Evolutionary conservation across 176 grass and related monocot genomes (phyloP), one percentile per base, ranked within the genome.

Genomic region (Stipa capillata): DNA sequence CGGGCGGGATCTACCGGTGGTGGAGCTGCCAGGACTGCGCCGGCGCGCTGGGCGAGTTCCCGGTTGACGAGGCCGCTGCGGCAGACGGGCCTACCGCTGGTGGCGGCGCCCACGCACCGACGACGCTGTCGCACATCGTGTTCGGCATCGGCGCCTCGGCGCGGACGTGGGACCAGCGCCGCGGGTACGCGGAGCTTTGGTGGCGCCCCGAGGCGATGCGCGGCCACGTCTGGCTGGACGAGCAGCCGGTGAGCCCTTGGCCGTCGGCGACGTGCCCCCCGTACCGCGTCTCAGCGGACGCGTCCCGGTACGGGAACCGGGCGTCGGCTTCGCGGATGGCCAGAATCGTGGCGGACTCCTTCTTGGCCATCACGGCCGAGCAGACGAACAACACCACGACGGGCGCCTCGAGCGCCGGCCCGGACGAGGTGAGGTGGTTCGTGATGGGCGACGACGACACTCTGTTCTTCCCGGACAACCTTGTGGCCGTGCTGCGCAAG

Each of bases 401-500:
- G n/a, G n/a, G n/a, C n/a, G n/a, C n/a, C n/a, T n/a, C n/a, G n/a
- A n/a, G n/a, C 12, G 0, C 37, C 40, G 33, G 48, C 37, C 40
- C 36, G 17, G 16, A 42, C 48, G 56, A 24, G 10, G 76, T 53
- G 68, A 78, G 95, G 76, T 97, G 95, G 95, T 94, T 94, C 75
- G 92, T 94, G 69, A 94, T 94, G 92, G 95, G 95, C 20, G 95
- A 97, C 83, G 95, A 98, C 83, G 95, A 98, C 91, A 98, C 95
- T 4, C 77, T 98, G 33, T 98, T 98, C 92, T 98, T 98, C 87
- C 76, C 79, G 61, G 92, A 98, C 41, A 98, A 98, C 84, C 83
- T 98, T 15, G 83, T 91, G 69, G 77, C 74, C 4, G 86, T 87
- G 83, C 89, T 99, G 85, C 49, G 84, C 43, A 99, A 99, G 84